A percentile compares a stretch with the other conserved stretches of the same genome.
Evolutionary conservation across 495 filamentous ascomycete genomes (phyloP).

Genomic region (Penicillium mononematosum): DNA sequence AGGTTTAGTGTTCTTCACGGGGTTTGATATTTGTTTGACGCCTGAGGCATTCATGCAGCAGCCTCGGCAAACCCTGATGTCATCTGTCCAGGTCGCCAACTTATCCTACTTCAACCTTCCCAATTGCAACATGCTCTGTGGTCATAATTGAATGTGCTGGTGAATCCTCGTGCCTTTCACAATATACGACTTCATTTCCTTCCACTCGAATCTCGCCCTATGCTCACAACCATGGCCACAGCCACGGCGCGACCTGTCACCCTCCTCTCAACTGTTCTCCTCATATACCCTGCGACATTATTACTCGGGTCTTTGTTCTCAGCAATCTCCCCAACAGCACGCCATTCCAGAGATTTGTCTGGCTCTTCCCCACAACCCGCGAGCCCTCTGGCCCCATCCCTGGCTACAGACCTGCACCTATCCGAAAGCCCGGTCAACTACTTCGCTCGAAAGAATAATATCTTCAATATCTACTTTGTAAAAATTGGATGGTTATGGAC

Average conservation of each 20-base stretch:
- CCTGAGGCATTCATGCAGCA: slow-evolving; percentile 7
- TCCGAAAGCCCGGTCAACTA: slow-evolving; percentile 59
- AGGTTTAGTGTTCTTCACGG: no score
- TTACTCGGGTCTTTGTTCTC: slow-evolving; percentile 78
- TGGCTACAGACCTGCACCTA: slow-evolving; percentile 45
- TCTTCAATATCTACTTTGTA: slow-evolving; percentile 89
- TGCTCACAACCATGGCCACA: slow-evolving; percentile 24
- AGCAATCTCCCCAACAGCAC: slow-evolving; percentile 67
- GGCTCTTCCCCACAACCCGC: slow-evolving; percentile 49
- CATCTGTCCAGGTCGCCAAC: slow-evolving; percentile 7
- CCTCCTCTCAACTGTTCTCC: slow-evolving; percentile 37
- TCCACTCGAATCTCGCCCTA: not conserved
- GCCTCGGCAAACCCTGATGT: slow-evolving; percentile 13
- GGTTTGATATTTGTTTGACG: not conserved
- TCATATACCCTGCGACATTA: slow-evolving; percentile 76
- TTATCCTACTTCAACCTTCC: slow-evolving; percentile 4
- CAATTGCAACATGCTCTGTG: slow-evolving; percentile 4
- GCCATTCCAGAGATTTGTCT: slow-evolving; percentile 20
- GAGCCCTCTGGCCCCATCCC: slow-evolving; percentile 53
- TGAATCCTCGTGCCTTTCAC: not conserved
- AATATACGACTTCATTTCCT: not conserved
- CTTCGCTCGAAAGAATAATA: slow-evolving; percentile 87
- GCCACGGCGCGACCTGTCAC: slow-evolving; percentile 17
- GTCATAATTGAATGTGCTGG: not conserved
- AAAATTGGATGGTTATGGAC: slow-evolving; percentile 95